Base-by-base conservation (phyloP, 495 filamentous ascomycete genomes). In the Jackrogersella multiformis region DNA sequence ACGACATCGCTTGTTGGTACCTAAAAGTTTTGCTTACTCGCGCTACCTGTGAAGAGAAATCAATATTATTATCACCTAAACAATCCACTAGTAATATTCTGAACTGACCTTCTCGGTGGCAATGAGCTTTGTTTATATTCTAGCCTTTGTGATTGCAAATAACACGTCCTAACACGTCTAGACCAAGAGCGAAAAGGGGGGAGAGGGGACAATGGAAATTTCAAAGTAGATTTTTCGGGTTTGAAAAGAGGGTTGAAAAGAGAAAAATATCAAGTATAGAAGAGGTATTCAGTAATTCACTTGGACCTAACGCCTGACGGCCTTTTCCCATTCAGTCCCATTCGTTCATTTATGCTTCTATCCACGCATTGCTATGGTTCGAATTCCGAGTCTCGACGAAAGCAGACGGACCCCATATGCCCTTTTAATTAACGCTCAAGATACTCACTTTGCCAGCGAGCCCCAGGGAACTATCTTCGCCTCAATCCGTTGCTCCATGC, bases 311-410 rank as follows among this genome's bases (percentile, higher is more conserved):
- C n/a, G n/a, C n/a, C n/a, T n/a, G n/a, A n/a, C n/a, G n/a, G n/a
- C n/a, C 26, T 7, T 7, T 4, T 30, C 26, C 21, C 21, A 26
- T n/a, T 15, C 12, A 46, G 5, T 46, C 3, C 21, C 23, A 49
- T 39, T 39, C 41, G 23, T 63, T 23, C 42, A 55, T 56, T 63
- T 16, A 63, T 35, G 51, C 36, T 39, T 38, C 42, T 56, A 63
- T 38, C 30, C 20, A 23, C 30, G 5, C 39, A 46, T 15, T 46
- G 5, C 21, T 46, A 24, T n/a, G n/a, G 21, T 46, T 24, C n/a
- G 18, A 21, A 12, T n/a, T 46, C 5, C 23, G 21, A 21, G 20
- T 46, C 42, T 26, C 13, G 20, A 15, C n/a, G 21, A 12, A 23
- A 13, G 5, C 4, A 10, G 4, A n/a, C n/a, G n/a, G n/a, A 24